Evolutionary conservation across 2,329 filamentous ascomycete species (phyloP).

Genomic region (Neonectria ditissima): DNA sequence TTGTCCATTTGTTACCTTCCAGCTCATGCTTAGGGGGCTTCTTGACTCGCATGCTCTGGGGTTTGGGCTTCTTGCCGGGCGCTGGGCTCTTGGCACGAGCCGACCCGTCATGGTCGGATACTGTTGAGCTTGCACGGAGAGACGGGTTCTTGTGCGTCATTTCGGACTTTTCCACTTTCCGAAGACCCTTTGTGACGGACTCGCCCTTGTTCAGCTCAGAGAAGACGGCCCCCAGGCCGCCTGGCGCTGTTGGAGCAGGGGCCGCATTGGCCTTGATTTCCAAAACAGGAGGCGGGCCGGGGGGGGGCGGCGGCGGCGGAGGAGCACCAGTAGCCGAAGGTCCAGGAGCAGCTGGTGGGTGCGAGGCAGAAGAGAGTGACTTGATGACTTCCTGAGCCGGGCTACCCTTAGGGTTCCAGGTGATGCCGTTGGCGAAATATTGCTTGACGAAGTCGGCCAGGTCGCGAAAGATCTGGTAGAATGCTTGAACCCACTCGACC

Average conservation of each 20-base stretch:
- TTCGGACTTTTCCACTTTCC: slow-evolving; percentile 93
- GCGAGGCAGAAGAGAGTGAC: slow-evolving; percentile 60
- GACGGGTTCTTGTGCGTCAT: slow-evolving; percentile 99
- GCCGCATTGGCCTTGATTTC: slow-evolving; percentile 63
- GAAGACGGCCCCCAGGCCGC: slow-evolving; percentile 89
- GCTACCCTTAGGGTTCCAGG: slow-evolving; percentile 85
- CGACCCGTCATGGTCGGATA: slow-evolving; percentile 69
- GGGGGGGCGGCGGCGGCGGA: slow-evolving; percentile 75
- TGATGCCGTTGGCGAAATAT: slow-evolving; percentile 81
- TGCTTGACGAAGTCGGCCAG: slow-evolving; percentile 87
- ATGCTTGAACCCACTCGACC: slow-evolving; percentile 90
- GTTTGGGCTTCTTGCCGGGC: slow-evolving; percentile 88
- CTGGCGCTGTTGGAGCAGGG: slow-evolving; percentile 51
- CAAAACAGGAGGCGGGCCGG: slow-evolving; percentile 75
- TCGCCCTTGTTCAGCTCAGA: slow-evolving; percentile 90
- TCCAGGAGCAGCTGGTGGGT: slow-evolving; percentile 59
- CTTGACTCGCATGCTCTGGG: slow-evolving; percentile 85
- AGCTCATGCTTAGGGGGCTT: slow-evolving; percentile 84
- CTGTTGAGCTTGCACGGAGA: slow-evolving; percentile 78
- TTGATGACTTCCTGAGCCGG: slow-evolving; percentile 75
- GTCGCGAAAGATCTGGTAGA: slow-evolving; percentile 89
- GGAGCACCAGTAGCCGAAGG: slow-evolving; percentile 64
- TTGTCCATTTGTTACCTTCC: slow-evolving; percentile 92
- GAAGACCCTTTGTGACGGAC: slow-evolving; percentile 86
- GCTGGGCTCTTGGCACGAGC: slow-evolving; percentile 84